phyloP scores from a whole-genome alignment of 441 rosid species.

The Adansonia grandidieri region DNA sequence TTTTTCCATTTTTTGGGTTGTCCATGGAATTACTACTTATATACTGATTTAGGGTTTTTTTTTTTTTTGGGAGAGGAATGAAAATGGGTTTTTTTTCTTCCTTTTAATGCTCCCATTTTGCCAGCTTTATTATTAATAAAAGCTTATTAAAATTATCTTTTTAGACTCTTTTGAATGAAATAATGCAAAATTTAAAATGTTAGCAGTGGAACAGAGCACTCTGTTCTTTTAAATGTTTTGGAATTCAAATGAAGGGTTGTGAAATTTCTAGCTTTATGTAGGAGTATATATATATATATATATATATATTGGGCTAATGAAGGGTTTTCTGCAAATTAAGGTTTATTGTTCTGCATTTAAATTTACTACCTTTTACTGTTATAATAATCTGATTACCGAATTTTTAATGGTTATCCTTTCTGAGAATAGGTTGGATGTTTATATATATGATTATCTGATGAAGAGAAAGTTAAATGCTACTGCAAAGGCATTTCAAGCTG shows the following conservation, averaged over 20 bases:
- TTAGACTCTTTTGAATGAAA: neutral
- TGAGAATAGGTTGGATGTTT: constrained; percentile 81
- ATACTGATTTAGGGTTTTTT: constrained; percentile 3
- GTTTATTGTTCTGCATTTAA: neutral
- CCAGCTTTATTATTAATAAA: neutral
- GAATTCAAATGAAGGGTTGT: constrained; percentile 6
- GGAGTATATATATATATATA: neutral
- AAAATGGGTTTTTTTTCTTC: neutral
- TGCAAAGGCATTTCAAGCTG: constrained; percentile 87
- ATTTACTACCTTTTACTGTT: neutral
- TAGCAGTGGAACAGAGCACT: neutral
- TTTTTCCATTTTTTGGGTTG: neutral
- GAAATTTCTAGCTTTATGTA: neutral
- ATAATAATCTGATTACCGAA: neutral
- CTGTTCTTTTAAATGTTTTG: neutral
- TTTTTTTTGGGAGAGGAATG: neutral
- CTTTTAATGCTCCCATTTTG: neutral
- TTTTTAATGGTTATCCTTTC: neutral
- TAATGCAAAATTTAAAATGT: neutral
- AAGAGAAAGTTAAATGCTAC: constrained; percentile 85
- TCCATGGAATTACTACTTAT: neutral
- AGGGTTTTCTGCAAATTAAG: neutral
- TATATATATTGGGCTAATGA: neutral
- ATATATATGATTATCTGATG: constrained; percentile 83
- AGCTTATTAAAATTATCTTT: neutral